A percentile compares a stretch with the other conserved stretches of the same genome.
phyloP scores from a whole-genome alignment of 257 asterid species.

The Solanum chaucha region DNA sequence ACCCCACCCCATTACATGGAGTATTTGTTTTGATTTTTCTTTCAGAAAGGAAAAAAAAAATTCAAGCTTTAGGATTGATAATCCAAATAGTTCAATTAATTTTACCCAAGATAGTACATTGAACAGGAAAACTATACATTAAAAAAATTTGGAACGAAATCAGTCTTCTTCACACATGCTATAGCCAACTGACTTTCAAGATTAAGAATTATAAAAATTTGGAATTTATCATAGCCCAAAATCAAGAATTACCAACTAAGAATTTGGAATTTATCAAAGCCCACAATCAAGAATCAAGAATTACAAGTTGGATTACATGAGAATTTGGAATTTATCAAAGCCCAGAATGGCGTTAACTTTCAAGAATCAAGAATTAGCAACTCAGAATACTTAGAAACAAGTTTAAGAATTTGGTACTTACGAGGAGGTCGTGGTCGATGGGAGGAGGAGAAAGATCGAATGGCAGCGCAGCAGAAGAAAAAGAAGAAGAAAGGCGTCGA shows the following conservation, averaged over 20 bases:
- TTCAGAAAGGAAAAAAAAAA: no score
- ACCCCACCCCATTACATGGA: neutral
- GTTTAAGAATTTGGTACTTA: constrained; percentile 14
- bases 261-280: no score
- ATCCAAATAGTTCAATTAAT: neutral
- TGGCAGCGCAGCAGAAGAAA: constrained; percentile 31
- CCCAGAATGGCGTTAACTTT: neutral
- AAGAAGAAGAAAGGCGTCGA: neutral
- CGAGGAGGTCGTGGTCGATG: constrained; percentile 62
- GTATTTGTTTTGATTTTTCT: neutral
- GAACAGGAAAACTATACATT: neutral
- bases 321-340: constrained; percentile 8
- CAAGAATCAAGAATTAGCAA: neutral
- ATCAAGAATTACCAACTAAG: neutral
- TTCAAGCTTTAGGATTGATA: neutral
- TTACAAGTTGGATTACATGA: neutral
- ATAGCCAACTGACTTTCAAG: neutral
- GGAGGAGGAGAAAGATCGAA: constrained; percentile 94
- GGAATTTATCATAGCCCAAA: neutral
- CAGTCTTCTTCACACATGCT: neutral
- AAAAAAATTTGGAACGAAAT: neutral
- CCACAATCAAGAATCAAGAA: neutral
- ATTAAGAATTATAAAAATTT: neutral
- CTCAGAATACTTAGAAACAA: neutral
- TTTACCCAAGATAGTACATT: neutral